phyloP scores from a whole-genome alignment of 768 basidiomycete species.

The Tephrocybe sp. region DNA sequence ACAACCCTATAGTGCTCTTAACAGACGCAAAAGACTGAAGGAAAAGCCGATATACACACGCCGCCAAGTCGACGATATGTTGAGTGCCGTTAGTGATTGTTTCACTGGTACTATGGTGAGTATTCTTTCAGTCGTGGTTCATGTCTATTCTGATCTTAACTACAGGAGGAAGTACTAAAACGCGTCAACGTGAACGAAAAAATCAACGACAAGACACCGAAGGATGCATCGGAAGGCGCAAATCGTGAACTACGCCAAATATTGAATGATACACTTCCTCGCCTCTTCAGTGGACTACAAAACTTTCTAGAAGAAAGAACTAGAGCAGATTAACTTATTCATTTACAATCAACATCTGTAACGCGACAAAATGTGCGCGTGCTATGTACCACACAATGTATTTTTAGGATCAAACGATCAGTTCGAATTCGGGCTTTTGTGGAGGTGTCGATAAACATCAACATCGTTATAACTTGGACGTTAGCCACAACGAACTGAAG shows the following conservation, averaged over 20 bases:
- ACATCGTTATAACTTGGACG: too few species aligned
- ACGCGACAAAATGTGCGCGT: too few species aligned
- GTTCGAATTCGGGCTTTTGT: too few species aligned
- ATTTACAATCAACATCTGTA: too few species aligned
- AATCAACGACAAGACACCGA: background rate
- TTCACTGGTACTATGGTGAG: slow-evolving; percentile 14
- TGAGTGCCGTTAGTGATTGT: slow-evolving; percentile 12
- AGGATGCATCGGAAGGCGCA: background rate
- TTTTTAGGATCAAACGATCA: too few species aligned
- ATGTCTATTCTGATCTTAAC: background rate
- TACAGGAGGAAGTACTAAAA: slow-evolving; percentile 13
- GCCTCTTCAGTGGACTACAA: slow-evolving; percentile 11
- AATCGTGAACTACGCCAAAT: slow-evolving; percentile 5
- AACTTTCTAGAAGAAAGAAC: slow-evolving; percentile 8
- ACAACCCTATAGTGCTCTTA: slow-evolving; percentile 2
- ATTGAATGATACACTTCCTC: slow-evolving; percentile 6
- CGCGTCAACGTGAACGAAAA: slow-evolving; percentile 1
- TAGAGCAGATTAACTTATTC: background rate
- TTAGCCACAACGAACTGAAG: too few species aligned
- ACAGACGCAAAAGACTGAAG: slow-evolving; percentile 11
- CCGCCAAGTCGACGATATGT: slow-evolving; percentile 15
- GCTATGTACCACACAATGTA: background rate
- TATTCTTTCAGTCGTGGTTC: background rate
- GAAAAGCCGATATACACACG: slow-evolving; percentile 16
- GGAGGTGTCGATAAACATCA: too few species aligned